Conservation (phyloP, 1,284 basidiomycete species). For the Ceraceosorus guamensis region DNA sequence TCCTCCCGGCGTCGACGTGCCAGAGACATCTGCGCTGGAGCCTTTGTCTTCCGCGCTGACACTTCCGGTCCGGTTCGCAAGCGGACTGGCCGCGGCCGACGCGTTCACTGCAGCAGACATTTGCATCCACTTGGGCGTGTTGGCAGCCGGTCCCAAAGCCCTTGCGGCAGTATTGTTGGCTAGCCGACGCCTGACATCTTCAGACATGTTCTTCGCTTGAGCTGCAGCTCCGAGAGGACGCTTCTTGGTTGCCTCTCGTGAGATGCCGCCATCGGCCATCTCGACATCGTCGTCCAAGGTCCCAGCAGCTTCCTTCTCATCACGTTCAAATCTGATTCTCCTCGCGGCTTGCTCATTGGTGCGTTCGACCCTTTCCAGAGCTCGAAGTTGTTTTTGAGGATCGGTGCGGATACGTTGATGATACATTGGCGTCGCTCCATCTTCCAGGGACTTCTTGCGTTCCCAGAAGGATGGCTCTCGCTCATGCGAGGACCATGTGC, state of each 20-base stretch:
- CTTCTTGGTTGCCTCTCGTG: slow-evolving; percentile 28
- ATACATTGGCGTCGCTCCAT: slow-evolving; percentile 27
- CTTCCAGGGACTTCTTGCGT: slow-evolving; percentile 1
- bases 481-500: slow-evolving; percentile 41
- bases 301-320: slow-evolving; percentile 30
- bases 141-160: slow-evolving; percentile 18
- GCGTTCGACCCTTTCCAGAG: slow-evolving; percentile 43
- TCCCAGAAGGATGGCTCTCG: slow-evolving; percentile 30
- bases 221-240: slow-evolving; percentile 20
- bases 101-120: slow-evolving; percentile 1
- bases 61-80: slow-evolving; percentile 1
- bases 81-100: neutral
- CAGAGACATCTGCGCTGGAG: neutral
- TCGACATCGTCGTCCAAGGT: slow-evolving; percentile 21
- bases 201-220: slow-evolving; percentile 40
- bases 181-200: slow-evolving; percentile 41
- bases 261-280: slow-evolving; percentile 10
- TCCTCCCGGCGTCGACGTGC: neutral
- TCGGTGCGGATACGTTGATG: slow-evolving; percentile 39
- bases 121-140: slow-evolving; percentile 14
- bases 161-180: slow-evolving; percentile 46
- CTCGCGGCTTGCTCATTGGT: slow-evolving; percentile 37
- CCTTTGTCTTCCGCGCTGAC: slow-evolving; percentile 4
- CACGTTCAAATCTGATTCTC: slow-evolving; percentile 30
- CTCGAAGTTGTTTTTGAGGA: slow-evolving; percentile 36